Conservation (phyloP, 495 filamentous ascomycete genomes). For the Aspergillus saccharolyticus region DNA sequence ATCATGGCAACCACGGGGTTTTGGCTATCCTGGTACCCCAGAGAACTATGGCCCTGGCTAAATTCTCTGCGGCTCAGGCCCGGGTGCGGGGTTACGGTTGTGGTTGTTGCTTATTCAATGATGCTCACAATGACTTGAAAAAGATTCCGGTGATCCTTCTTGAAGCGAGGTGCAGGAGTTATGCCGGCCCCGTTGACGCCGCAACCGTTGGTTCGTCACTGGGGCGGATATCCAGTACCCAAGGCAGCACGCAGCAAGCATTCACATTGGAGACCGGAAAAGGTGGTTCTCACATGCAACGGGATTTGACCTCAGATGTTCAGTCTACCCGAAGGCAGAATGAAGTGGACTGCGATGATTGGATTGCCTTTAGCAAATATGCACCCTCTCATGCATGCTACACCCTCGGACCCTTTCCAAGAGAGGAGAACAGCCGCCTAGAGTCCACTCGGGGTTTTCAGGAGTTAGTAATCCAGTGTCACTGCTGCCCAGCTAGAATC, state of each 20-base stretch:
- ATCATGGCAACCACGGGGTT: neutral
- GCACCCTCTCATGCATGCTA: constrained; percentile 1
- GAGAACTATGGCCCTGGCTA: neutral
- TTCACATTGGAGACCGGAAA: neutral
- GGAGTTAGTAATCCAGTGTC: constrained; percentile 11
- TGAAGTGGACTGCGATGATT: constrained; percentile 3
- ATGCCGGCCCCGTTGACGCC: neutral
- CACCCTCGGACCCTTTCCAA: constrained; percentile 7
- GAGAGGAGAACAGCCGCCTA: neutral
- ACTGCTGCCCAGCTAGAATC: constrained; percentile 7
- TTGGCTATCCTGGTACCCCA: neutral
- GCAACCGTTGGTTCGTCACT: neutral
- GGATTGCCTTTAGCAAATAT: neutral
- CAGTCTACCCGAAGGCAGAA: neutral
- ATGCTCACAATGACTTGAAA: too few species aligned
- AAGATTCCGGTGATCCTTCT: too few species aligned
- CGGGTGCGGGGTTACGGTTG: neutral
- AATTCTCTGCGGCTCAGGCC: neutral
- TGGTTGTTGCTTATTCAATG: neutral
- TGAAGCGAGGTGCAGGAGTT: neutral
- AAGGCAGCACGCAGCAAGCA: neutral
- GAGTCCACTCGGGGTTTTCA: neutral
- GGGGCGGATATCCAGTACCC: neutral
- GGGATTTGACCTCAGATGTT: neutral
- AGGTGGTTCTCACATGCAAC: neutral